Conservation (phyloP, 2,329 filamentous ascomycete species). For the Pseudogymnoascus sp. region DNA sequence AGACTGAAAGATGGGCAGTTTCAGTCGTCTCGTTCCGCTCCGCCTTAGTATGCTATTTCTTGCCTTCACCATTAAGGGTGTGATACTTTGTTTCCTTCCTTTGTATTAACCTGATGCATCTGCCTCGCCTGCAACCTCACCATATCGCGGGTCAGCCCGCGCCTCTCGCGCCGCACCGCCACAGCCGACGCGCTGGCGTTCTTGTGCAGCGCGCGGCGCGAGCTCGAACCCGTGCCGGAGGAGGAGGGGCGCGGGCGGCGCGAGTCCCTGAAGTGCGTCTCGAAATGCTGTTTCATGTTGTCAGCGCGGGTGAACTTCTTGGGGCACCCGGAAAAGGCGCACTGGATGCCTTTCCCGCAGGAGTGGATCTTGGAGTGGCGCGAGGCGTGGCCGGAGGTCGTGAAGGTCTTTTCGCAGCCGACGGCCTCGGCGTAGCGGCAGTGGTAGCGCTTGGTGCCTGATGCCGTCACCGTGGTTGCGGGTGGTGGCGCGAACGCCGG, state of each 20-base stretch:
- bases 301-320: slow-evolving; percentile 78
- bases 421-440: slow-evolving; percentile 67
- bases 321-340: slow-evolving; percentile 59
- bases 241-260: slow-evolving; percentile 20
- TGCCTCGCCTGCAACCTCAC: too few species aligned
- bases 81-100: too few species aligned
- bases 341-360: slow-evolving; percentile 68
- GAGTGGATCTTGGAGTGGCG: slow-evolving; percentile 81
- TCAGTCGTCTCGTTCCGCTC: too few species aligned
- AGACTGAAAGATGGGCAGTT: too few species aligned
- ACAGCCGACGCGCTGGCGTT: too few species aligned
- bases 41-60: too few species aligned
- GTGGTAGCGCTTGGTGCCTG: slow-evolving; percentile 57
- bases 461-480: background rate
- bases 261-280: slow-evolving; percentile 65
- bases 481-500: background rate
- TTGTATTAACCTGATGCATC: too few species aligned
- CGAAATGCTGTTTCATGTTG: slow-evolving; percentile 82
- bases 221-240: too few species aligned
- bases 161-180: too few species aligned
- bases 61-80: too few species aligned
- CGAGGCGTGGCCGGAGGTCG: slow-evolving; percentile 78
- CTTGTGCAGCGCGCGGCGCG: too few species aligned
- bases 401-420: slow-evolving; percentile 73
- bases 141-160: too few species aligned